Evolutionary conservation across 2,329 filamentous ascomycete species (phyloP).

Genomic region (Neoarthrinium moseri): DNA sequence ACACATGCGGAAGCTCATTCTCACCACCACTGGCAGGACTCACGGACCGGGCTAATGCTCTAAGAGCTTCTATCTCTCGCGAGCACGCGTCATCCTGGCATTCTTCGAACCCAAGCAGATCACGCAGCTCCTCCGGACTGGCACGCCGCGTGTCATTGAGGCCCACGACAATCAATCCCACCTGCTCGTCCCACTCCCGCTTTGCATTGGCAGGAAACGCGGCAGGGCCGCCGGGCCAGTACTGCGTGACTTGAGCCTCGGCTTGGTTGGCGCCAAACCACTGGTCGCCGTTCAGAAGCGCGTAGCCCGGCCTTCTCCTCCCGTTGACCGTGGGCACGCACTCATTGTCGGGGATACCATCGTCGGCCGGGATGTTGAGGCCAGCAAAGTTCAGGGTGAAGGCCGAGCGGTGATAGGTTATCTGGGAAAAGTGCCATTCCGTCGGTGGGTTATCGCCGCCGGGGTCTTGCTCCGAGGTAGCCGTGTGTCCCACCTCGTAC

Average conservation of each 20-base stretch:
- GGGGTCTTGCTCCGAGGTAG: no score
- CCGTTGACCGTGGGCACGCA: background rate
- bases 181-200: background rate
- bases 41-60: no score
- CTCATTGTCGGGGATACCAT: slow-evolving; percentile 4
- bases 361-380: background rate
- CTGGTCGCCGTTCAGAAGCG: slow-evolving; percentile 2
- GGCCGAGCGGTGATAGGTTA: background rate
- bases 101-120: background rate
- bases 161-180: background rate
- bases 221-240: background rate
- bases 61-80: background rate
- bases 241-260: background rate
- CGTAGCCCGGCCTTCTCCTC: slow-evolving; percentile 1
- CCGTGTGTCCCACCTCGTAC: no score
- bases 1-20: no score
- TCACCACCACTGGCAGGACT: no score
- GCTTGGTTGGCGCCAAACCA: background rate
- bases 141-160: background rate
- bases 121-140: slow-evolving; percentile 1
- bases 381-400: background rate
- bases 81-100: background rate
- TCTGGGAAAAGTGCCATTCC: no score
- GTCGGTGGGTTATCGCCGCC: background rate
- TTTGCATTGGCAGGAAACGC: background rate